Evolutionary conservation across 1,284 basidiomycete genomes (phyloP).

Genomic region (Apiotrichum akiyoshidainum): DNA sequence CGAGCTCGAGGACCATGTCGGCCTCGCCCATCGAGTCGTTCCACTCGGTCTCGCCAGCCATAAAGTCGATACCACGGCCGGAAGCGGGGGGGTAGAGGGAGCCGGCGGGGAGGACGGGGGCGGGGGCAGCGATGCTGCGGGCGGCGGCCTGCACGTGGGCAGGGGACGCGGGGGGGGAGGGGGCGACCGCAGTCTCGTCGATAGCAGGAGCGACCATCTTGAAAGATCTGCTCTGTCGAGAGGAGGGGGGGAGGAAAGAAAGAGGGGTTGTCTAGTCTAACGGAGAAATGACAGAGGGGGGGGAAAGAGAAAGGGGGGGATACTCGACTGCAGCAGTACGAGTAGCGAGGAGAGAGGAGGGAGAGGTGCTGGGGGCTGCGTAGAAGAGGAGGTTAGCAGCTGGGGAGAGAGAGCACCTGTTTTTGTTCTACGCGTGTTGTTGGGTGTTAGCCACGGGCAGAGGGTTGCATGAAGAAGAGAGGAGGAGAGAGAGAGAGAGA

Average conservation of each 20-base stretch:
- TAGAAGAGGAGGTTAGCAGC: neutral
- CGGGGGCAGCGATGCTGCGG: conserved; percentile 6
- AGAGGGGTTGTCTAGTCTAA: neutral
- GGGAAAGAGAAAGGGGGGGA: neutral
- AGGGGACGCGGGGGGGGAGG: conserved; percentile 28
- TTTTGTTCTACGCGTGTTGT: neutral
- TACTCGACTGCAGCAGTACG: neutral
- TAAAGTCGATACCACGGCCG: conserved; percentile 45
- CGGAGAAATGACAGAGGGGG: neutral
- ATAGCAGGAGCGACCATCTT: conserved; percentile 19
- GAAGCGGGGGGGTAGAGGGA: conserved; percentile 50
- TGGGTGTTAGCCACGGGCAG: neutral
- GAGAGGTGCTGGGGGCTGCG: neutral
- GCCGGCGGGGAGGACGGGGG: conserved; percentile 25
- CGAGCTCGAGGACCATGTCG: conserved; percentile 76
- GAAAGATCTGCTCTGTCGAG: conserved; percentile 5
- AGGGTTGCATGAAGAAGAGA: conserved; percentile 14
- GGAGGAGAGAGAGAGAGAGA: conserved; percentile 24
- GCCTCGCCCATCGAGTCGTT: conserved; percentile 43
- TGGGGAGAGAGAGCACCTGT: neutral
- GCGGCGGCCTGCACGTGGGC: conserved; percentile 11
- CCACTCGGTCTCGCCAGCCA: conserved; percentile 41
- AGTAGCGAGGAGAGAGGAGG: neutral
- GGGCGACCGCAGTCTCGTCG: conserved; percentile 13
- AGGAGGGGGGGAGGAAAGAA: neutral